Conservation (phyloP, 371 early-diverging fungal genomes). For the Massospora cicadina region DNA sequence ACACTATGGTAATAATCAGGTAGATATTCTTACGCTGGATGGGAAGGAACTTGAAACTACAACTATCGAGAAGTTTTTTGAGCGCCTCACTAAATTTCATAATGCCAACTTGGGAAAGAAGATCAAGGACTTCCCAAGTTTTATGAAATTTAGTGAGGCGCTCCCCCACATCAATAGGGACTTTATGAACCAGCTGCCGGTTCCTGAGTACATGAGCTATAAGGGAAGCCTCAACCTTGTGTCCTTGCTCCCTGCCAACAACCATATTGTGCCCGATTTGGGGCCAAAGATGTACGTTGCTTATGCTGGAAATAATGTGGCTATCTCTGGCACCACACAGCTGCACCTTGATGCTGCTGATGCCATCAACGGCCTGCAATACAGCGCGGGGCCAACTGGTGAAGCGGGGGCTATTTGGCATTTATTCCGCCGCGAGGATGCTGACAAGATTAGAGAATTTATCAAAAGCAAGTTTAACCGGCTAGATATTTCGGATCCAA, state of each 20-base stretch:
- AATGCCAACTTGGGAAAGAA: background rate
- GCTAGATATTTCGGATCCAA: constrained; percentile 22
- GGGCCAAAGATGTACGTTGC: constrained; percentile 63
- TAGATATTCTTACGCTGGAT: background rate
- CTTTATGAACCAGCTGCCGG: constrained; percentile 35
- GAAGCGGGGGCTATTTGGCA: constrained; percentile 43
- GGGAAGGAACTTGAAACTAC: background rate
- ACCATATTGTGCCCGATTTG: constrained; percentile 37
- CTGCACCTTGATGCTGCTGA: constrained; percentile 57
- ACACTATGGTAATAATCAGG: background rate
- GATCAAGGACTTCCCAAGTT: constrained; percentile 47
- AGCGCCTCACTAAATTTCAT: background rate
- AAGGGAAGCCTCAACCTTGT: constrained; percentile 38
- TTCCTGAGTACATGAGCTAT: constrained; percentile 33
- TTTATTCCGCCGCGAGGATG: constrained; percentile 29
- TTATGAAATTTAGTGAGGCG: constrained; percentile 25
- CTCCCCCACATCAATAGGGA: constrained; percentile 30
- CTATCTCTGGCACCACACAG: constrained; percentile 32
- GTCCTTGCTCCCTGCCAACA: constrained; percentile 25
- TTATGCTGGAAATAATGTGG: constrained; percentile 14
- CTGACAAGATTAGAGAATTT: constrained; percentile 19
- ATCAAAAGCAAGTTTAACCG: background rate
- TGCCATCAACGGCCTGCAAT: constrained; percentile 48
- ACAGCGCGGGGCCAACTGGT: constrained; percentile 1
- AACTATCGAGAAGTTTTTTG: background rate